These are phyloP conservation scores for Salicornia ramosissima DNA, from an alignment of 148 eudicot species.

Conservation along the genomic window DNA sequence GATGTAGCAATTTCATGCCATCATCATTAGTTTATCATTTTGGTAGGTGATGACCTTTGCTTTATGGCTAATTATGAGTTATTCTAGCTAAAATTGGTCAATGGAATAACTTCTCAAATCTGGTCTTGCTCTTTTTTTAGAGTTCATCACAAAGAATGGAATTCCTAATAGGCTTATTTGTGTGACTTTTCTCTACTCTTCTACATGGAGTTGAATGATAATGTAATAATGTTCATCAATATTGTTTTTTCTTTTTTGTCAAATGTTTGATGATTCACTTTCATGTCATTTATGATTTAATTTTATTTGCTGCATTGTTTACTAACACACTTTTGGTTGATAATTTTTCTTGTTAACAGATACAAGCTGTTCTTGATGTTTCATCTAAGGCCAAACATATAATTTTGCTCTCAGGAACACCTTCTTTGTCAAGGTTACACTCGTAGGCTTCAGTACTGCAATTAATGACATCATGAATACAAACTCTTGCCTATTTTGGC, in stretches of 20 bases:
- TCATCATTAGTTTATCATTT: background rate
- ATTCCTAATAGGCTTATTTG: background rate
- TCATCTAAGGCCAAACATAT: slow-evolving; percentile 61
- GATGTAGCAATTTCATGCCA: too few relatives aligned
- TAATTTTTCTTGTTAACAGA: slow-evolving; percentile 36
- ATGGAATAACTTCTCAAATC: background rate
- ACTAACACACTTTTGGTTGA: background rate
- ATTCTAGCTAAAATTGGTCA: background rate
- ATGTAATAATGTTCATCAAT: background rate
- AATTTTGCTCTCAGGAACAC: slow-evolving; percentile 90
- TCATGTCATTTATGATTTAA: background rate
- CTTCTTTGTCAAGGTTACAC: slow-evolving; percentile 94
- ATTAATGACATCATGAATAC: background rate
- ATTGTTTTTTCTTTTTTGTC: background rate
- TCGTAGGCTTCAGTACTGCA: slow-evolving; percentile 18
- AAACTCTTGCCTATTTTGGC: background rate
- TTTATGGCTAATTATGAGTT: background rate
- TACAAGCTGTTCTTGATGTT: slow-evolving; percentile 74
- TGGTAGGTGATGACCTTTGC: slow-evolving; percentile 1
- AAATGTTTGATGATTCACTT: background rate
- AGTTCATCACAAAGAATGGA: background rate
- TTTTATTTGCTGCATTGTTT: background rate
- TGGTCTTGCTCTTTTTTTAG: background rate
- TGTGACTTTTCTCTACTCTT: background rate
- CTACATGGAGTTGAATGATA: background rate